Evolutionary conservation across 495 filamentous ascomycete species (phyloP), one percentile per base, ranked within the genome.

Genomic region (Poronia punctata): DNA sequence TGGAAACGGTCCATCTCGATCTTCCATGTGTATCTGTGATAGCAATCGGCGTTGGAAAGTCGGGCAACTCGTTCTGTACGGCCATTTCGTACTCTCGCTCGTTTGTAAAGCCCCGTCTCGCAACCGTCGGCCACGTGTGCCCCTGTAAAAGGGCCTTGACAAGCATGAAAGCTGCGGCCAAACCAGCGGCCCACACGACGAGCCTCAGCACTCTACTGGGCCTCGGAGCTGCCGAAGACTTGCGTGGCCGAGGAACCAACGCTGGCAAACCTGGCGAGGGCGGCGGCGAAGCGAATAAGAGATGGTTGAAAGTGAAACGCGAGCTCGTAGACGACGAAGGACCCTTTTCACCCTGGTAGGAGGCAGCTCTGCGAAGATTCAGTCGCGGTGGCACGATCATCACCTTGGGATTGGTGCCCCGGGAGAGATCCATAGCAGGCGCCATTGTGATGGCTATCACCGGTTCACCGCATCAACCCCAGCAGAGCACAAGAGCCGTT

Each of bases 1-100:
- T 84, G 1, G 70, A 75, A 1, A 86, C 70, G 0, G 83, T 86
- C 84, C 84, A 87, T 50, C 69, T 80, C 5, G 72, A 50, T 24
- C 61, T 67, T 10, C 75, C 78, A 27, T 62, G 62, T 21, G 65
- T 60, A 52, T 84, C 77, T 5, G 68, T 69, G 11, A 84, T 61
- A 1, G 77, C 56, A 20, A 84, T 67, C 0, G 79, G 73, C 3
- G 72, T 71, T n/a, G 79, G 76, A 15, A 73, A 67, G 4, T 71
- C 62, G 3, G 76, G 77, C 18, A 76, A 50, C 23, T 57, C 56
- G 16, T 66, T 62, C 37, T 68, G 72, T 14, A 64, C 70, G 16
- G 74, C 66, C 57, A 75, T 68, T 44, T 79, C 72, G 46, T 67
- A 74, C 21, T 59, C 48, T 24, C 64, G 59, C 6, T 38, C 57